phyloP scores from a whole-genome alignment of 2,329 filamentous ascomycete species.

The Cladosporium velox region DNA sequence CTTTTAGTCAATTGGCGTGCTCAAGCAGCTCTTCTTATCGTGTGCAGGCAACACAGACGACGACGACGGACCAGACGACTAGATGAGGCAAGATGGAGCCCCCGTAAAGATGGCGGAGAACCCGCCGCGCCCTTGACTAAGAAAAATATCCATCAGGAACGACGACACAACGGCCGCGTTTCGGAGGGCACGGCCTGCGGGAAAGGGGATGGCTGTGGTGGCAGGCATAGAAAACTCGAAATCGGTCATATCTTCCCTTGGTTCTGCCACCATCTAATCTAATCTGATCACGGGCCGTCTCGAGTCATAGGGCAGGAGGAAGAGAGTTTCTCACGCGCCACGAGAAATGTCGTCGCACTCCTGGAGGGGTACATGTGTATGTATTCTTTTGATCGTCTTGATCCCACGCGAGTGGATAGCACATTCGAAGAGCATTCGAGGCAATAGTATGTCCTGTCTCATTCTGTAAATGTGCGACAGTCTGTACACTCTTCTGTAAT shows the following conservation, averaged over 20 bases:
- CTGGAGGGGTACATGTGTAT: not conserved
- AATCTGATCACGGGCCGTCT: not conserved
- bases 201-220: not conserved
- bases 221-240: slow-evolving; percentile 8
- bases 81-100: slow-evolving; percentile 14
- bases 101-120: slow-evolving; percentile 2
- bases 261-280: not conserved
- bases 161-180: slow-evolving; percentile 4
- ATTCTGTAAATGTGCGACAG: not conserved
- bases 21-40: slow-evolving; percentile 1
- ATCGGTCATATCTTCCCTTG: not conserved
- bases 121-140: slow-evolving; percentile 7
- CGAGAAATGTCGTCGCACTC: not conserved
- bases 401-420: not conserved
- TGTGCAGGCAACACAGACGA: not conserved
- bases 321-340: not conserved
- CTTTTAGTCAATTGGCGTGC: slow-evolving; percentile 6
- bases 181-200: slow-evolving; percentile 5
- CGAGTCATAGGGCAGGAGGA: not conserved
- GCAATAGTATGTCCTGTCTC: not conserved
- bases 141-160: slow-evolving; percentile 1
- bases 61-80: slow-evolving; percentile 11
- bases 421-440: not conserved
- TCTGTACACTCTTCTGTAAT: not conserved
- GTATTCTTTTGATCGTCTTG: not conserved